Conservation (phyloP, 768 basidiomycete species). For the Termitomyces sp. region DNA sequence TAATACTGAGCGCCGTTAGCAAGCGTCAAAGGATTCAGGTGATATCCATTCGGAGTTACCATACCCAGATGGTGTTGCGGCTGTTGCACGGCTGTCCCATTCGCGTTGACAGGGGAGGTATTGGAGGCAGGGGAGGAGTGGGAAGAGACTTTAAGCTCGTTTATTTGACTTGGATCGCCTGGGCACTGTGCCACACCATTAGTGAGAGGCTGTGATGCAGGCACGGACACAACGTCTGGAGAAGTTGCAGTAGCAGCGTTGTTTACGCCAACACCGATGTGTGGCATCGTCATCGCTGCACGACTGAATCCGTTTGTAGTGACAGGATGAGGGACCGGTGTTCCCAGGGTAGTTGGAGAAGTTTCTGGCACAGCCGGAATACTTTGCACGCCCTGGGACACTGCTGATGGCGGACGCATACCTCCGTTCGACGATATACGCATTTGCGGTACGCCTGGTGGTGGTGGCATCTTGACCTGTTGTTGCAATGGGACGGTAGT, state of each 20-base stretch:
- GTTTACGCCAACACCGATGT: slow-evolving; percentile 18
- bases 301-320: slow-evolving; percentile 34
- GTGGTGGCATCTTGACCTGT: slow-evolving; percentile 60
- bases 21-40: slow-evolving; percentile 35
- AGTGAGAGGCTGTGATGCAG: slow-evolving; percentile 20
- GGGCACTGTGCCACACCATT: slow-evolving; percentile 26
- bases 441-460: slow-evolving; percentile 48
- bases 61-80: slow-evolving; percentile 10
- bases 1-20: slow-evolving; percentile 29
- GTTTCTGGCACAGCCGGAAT: slow-evolving; percentile 14
- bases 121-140: background rate
- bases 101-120: slow-evolving; percentile 5
- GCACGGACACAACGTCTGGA: slow-evolving; percentile 22
- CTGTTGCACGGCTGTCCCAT: slow-evolving; percentile 29
- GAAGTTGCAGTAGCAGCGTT: background rate
- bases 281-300: slow-evolving; percentile 40
- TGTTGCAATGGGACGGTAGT: slow-evolving; percentile 54
- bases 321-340: slow-evolving; percentile 30
- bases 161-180: slow-evolving; percentile 12
- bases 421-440: slow-evolving; percentile 57
- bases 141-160: slow-evolving; percentile 19
- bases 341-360: slow-evolving; percentile 20
- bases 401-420: slow-evolving; percentile 42
- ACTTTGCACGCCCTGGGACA: slow-evolving; percentile 18
- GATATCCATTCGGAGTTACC: slow-evolving; percentile 39